Conservation (phyloP, 805 yeast genomes). For the Yamadazyma nakazawae region DNA sequence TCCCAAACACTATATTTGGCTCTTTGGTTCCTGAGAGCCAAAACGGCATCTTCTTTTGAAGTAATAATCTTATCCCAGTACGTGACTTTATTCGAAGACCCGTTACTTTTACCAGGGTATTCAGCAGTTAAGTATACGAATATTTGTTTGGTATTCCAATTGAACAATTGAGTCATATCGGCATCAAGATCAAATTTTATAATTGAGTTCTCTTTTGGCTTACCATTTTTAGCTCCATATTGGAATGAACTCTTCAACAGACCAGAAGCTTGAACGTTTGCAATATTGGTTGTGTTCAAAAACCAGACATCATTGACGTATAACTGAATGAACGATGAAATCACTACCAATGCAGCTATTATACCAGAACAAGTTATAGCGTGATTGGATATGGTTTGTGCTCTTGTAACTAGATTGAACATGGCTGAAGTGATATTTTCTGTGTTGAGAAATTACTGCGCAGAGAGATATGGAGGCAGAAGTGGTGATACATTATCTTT, state of each 20-base stretch:
- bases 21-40: constrained; percentile 50
- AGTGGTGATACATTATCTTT: too few relatives aligned
- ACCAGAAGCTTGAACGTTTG: constrained; percentile 36
- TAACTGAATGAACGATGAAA: constrained; percentile 50
- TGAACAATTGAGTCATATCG: constrained; percentile 78
- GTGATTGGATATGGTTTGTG: constrained; percentile 51
- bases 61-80: constrained; percentile 88
- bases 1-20: constrained; percentile 90
- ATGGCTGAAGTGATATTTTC: constrained; percentile 13
- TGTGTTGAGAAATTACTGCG: background rate
- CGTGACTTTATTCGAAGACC: constrained; percentile 62
- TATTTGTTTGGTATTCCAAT: constrained; percentile 97
- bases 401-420: constrained; percentile 34
- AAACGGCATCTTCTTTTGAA: constrained; percentile 51
- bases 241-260: constrained; percentile 52
- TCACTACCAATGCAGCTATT: constrained; percentile 45
- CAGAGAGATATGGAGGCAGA: background rate
- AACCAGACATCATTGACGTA: constrained; percentile 43
- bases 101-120: constrained; percentile 50
- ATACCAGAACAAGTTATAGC: constrained; percentile 48
- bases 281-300: constrained; percentile 34
- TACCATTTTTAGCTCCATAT: constrained; percentile 64
- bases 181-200: constrained; percentile 67
- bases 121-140: constrained; percentile 88
- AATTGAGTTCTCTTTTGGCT: constrained; percentile 73